Evolutionary conservation across 2,329 filamentous ascomycete genomes (phyloP).

Genomic region (Cladosporium sp.): DNA sequence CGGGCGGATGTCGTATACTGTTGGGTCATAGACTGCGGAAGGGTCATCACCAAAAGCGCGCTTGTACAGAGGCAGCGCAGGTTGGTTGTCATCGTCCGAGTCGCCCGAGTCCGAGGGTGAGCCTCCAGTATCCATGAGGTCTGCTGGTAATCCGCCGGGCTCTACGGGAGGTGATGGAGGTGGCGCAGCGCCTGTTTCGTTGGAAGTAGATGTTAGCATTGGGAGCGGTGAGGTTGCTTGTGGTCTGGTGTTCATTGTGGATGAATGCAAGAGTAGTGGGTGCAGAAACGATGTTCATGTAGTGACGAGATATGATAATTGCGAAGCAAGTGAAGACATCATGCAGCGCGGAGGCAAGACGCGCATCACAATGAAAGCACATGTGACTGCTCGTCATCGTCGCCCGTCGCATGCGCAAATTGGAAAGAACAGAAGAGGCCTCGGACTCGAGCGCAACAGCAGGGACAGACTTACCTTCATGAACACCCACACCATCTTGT

Average conservation of each 20-base stretch:
- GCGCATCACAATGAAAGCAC: not conserved
- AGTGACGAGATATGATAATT: not conserved
- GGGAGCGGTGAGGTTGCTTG: no score
- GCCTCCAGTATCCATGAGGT: slow-evolving; percentile 58
- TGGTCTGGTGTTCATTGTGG: not conserved
- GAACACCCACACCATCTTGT: slow-evolving; percentile 60
- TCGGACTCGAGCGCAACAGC: not conserved
- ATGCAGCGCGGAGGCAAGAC: not conserved
- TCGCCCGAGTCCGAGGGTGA: slow-evolving; percentile 55
- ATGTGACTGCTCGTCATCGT: not conserved
- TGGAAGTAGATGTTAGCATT: no score
- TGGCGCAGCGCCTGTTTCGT: slow-evolving; percentile 20
- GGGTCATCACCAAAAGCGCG: slow-evolving; percentile 85
- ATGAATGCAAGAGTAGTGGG: no score
- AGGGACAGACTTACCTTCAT: slow-evolving; percentile 48
- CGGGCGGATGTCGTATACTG: slow-evolving; percentile 85
- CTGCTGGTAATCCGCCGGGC: slow-evolving; percentile 26
- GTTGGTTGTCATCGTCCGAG: slow-evolving; percentile 54
- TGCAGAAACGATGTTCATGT: not conserved
- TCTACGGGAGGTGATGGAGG: slow-evolving; percentile 30
- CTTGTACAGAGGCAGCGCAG: slow-evolving; percentile 67
- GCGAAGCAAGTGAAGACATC: not conserved
- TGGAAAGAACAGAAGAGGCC: not conserved
- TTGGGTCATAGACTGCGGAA: slow-evolving; percentile 84
- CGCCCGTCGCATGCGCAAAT: not conserved